Evolutionary conservation across 257 asterid species (phyloP).

Genomic region (Przewalskia tangutica): DNA sequence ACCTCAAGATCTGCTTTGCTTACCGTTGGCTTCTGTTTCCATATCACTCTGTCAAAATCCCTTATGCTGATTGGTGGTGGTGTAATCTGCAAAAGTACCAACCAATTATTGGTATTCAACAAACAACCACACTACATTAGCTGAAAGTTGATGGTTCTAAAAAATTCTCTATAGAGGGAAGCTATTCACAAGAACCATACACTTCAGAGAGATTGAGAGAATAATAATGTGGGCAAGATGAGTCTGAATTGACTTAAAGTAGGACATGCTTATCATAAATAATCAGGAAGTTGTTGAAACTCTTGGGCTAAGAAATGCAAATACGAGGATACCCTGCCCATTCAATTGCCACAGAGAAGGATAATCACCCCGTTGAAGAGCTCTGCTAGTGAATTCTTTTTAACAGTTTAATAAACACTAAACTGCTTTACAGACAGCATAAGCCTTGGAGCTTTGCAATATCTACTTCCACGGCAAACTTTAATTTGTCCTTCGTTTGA

Average conservation of each 20-base stretch:
- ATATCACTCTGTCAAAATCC: conserved; percentile 30
- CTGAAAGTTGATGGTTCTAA: background rate
- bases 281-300: background rate
- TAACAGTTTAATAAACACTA: background rate
- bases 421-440: background rate
- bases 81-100: conserved; percentile 11
- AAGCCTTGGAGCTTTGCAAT: background rate
- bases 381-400: background rate
- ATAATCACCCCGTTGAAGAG: background rate
- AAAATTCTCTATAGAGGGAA: background rate
- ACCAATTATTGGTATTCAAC: background rate
- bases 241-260: background rate
- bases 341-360: background rate
- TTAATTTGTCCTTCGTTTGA: background rate
- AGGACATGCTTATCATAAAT: background rate
- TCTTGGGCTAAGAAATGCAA: background rate
- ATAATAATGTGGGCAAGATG: background rate
- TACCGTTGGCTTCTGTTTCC: conserved; percentile 30
- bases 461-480: background rate
- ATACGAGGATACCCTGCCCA: background rate
- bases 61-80: conserved; percentile 33
- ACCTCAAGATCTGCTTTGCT: conserved; percentile 37
- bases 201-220: background rate
- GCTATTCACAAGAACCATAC: background rate
- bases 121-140: background rate